Evolutionary conservation across 148 eudicot species (phyloP).

Genomic region (Pharnaceum exiguum): DNA sequence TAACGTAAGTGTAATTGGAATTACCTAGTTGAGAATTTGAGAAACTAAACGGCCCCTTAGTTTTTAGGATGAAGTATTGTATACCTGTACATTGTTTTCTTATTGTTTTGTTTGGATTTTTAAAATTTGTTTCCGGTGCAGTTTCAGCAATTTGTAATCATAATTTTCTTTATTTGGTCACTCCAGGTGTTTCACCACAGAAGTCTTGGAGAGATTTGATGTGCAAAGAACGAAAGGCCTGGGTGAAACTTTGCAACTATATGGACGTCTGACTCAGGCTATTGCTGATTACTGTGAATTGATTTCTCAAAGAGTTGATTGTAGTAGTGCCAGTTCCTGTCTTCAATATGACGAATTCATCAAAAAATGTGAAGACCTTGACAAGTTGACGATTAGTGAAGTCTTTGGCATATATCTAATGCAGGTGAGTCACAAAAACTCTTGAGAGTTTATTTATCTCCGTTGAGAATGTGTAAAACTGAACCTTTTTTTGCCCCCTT

Average conservation of each 20-base stretch:
- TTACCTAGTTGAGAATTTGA: too few species aligned
- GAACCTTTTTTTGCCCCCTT: too few species aligned
- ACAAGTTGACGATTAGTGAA: constrained; percentile 86
- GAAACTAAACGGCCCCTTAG: too few species aligned
- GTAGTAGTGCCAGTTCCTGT: constrained; percentile 28
- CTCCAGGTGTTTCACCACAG: constrained; percentile 91
- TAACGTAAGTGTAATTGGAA: too few species aligned
- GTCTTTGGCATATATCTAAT: constrained; percentile 84
- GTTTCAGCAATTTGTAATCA: not conserved
- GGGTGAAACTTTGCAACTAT: constrained; percentile 74
- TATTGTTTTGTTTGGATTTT: too few species aligned
- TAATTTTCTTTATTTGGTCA: constrained; percentile 2
- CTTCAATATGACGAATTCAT: constrained; percentile 47
- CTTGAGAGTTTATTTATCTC: not conserved
- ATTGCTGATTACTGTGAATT: constrained; percentile 45
- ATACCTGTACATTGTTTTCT: too few species aligned
- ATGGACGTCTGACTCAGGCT: constrained; percentile 68
- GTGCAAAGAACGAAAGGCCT: constrained; percentile 82
- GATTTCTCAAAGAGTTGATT: constrained; percentile 24
- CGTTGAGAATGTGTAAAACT: not conserved
- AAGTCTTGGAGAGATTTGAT: constrained; percentile 87
- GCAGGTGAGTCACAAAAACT: constrained; percentile 54
- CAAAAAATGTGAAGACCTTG: constrained; percentile 56
- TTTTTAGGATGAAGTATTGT: too few species aligned
- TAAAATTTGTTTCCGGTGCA: too few species aligned